These are phyloP conservation scores for Yarrowia alimentaria DNA, from an alignment of 805 yeast species.

Conservation along the genomic window DNA sequence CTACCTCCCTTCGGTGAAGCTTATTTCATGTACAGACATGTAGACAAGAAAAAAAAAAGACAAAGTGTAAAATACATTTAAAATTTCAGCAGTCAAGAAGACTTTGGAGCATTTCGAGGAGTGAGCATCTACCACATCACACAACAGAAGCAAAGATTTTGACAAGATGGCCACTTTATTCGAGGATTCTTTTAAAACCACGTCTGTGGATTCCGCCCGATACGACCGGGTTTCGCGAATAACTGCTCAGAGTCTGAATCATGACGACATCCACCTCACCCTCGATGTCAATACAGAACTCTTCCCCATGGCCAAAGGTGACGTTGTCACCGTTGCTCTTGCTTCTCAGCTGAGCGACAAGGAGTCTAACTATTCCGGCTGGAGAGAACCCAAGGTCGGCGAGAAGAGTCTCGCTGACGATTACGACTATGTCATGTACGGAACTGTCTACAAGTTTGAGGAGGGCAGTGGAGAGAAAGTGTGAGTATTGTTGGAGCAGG, in stretches of 20 bases:
- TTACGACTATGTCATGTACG: slow-evolving; percentile 97
- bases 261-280: slow-evolving; percentile 75
- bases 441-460: slow-evolving; percentile 94
- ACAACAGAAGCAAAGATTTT: too few relatives aligned
- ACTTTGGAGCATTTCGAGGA: not conserved
- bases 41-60: not conserved
- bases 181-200: slow-evolving; percentile 87
- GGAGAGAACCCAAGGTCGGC: slow-evolving; percentile 82
- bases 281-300: slow-evolving; percentile 89
- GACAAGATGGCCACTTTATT: slow-evolving; percentile 76
- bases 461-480: slow-evolving; percentile 64
- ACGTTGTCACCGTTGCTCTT: slow-evolving; percentile 78
- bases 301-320: slow-evolving; percentile 76
- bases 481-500: slow-evolving; percentile 33
- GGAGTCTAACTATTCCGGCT: slow-evolving; percentile 55
- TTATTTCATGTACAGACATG: too few relatives aligned
- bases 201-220: slow-evolving; percentile 80
- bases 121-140: not conserved
- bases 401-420: slow-evolving; percentile 91
- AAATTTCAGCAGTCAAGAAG: slow-evolving; percentile 15
- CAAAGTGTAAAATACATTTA: slow-evolving; percentile 23
- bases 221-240: slow-evolving; percentile 90
- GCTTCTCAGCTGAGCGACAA: slow-evolving; percentile 66
- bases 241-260: slow-evolving; percentile 81
- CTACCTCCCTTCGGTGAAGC: too few relatives aligned